A percentile compares a stretch with the other conserved stretches of the same genome.
Conservation (phyloP, 2,329 filamentous ascomycete species). For the Colletotrichum endophyticum region DNA sequence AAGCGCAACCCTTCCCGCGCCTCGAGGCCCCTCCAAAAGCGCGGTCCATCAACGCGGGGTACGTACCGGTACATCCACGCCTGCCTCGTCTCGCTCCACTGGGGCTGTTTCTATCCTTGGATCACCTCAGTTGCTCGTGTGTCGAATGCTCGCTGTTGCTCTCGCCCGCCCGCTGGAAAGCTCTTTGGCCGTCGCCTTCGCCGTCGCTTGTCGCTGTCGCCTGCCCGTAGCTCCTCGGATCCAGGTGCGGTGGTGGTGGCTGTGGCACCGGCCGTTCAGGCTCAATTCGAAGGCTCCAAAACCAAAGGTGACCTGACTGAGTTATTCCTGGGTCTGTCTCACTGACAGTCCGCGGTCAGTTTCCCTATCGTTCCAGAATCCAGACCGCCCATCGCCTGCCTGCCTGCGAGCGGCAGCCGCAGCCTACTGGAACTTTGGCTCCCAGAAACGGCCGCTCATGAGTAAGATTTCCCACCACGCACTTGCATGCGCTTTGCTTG, state of each 20-base stretch:
- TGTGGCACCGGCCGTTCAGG: neutral
- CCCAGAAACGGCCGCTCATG: constrained; percentile 11
- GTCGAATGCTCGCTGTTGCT: neutral
- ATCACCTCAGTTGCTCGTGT: neutral
- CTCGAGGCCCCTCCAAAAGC: neutral
- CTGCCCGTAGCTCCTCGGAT: neutral
- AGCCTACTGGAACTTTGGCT: neutral
- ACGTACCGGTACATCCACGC: neutral
- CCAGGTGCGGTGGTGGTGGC: neutral
- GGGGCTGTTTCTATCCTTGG: constrained; percentile 18
- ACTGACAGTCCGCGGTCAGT: neutral
- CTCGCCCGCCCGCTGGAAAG: neutral
- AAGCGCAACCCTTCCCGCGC: neutral
- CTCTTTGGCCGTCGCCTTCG: neutral
- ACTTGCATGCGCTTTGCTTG: neutral
- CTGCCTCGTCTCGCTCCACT: neutral
- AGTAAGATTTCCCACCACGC: neutral
- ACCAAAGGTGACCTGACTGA: neutral
- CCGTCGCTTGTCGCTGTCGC: neutral
- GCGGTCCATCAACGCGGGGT: constrained; percentile 5
- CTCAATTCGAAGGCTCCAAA: neutral
- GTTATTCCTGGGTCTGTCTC: neutral
- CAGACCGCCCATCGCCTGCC: neutral
- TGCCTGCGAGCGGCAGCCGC: neutral
- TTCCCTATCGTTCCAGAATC: neutral